Percentiles rank a stretch among this genome's conserved stretches.
Evolutionary conservation across 441 rosid genomes (phyloP).

Genomic region (Aquilaria agallochum): DNA sequence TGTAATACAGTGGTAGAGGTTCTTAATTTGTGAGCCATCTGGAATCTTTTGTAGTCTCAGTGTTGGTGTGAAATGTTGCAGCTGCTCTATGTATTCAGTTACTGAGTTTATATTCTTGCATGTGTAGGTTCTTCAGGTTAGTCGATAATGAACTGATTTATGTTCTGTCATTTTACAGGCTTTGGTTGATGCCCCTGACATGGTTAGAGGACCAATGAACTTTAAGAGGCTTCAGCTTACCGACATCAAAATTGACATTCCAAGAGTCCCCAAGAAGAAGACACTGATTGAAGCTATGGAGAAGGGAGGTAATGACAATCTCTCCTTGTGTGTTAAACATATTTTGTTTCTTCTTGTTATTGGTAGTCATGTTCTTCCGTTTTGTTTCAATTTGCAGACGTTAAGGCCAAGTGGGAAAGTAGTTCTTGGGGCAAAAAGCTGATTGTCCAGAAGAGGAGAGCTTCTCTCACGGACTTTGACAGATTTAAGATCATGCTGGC

Average conservation of each 20-base stretch:
- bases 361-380: neutral
- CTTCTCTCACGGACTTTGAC: slow-evolving; percentile 77
- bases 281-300: slow-evolving; percentile 80
- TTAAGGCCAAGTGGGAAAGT: slow-evolving; percentile 81
- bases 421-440: slow-evolving; percentile 93
- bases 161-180: slow-evolving; percentile 36
- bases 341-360: neutral
- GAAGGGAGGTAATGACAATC: slow-evolving; percentile 56
- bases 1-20: too few relatives aligned
- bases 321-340: neutral
- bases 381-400: slow-evolving; percentile 38
- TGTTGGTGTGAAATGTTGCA: too few relatives aligned
- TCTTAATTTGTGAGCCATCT: too few relatives aligned
- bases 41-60: too few relatives aligned
- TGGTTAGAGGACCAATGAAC: slow-evolving; percentile 85
- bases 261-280: slow-evolving; percentile 82
- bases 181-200: slow-evolving; percentile 79
- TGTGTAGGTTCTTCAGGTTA: neutral
- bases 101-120: neutral
- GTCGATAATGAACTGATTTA: neutral
- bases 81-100: too few relatives aligned
- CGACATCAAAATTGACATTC: slow-evolving; percentile 71
- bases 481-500: slow-evolving; percentile 93
- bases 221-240: slow-evolving; percentile 83
- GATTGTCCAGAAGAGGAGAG: slow-evolving; percentile 81